phyloP scores from a whole-genome alignment of 805 yeast genomes.

The Candida insectalens region DNA sequence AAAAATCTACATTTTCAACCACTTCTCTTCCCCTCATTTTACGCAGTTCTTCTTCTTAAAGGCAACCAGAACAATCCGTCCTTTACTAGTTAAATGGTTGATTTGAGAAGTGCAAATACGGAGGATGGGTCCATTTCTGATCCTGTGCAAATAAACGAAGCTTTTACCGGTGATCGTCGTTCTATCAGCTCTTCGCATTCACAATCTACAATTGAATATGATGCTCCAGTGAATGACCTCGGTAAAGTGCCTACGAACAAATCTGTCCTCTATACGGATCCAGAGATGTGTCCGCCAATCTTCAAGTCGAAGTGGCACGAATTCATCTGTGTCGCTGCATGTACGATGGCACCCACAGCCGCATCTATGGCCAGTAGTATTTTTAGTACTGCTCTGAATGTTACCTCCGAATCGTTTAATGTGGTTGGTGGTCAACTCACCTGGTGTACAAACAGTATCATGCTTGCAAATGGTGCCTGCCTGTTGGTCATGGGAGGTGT shows the following conservation, averaged over 20 bases:
- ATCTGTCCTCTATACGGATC: slow-evolving; percentile 9
- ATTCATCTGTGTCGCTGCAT: slow-evolving; percentile 20
- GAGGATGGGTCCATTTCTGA: too few species aligned
- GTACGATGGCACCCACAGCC: slow-evolving; percentile 33
- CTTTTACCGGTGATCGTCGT: too few species aligned
- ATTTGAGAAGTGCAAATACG: too few species aligned
- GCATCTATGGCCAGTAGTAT: slow-evolving; percentile 27
- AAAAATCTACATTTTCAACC: too few species aligned
- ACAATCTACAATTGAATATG: not conserved
- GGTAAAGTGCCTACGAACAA: slow-evolving; percentile 3
- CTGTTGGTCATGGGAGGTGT: slow-evolving; percentile 34
- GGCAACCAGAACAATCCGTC: too few species aligned
- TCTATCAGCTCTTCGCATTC: not conserved
- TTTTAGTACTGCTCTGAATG: slow-evolving; percentile 27
- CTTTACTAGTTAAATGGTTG: too few species aligned
- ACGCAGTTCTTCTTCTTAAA: too few species aligned
- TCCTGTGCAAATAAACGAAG: too few species aligned
- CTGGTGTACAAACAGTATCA: slow-evolving; percentile 33
- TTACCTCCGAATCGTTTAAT: slow-evolving; percentile 25
- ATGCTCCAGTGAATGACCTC: not conserved
- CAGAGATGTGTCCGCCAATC: slow-evolving; percentile 27
- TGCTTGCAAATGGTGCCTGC: slow-evolving; percentile 33
- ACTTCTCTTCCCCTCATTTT: too few species aligned
- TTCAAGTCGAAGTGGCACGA: slow-evolving; percentile 27
- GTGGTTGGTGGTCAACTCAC: slow-evolving; percentile 31